Conservation (phyloP, 139 green algal genomes). For the Spirogloea muscicola region DNA sequence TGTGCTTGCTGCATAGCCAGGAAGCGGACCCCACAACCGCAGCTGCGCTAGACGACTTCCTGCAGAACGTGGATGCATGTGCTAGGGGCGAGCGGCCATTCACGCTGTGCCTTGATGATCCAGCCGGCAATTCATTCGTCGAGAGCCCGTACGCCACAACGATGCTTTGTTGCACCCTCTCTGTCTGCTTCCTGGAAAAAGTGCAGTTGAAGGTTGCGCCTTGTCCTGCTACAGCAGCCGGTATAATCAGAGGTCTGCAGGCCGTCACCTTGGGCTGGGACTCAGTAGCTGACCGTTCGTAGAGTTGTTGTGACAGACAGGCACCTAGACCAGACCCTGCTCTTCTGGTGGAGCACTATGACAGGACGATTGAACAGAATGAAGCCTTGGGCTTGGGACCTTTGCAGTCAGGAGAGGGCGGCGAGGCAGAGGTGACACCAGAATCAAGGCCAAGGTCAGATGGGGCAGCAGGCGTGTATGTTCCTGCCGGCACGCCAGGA, state of each 20-base stretch:
- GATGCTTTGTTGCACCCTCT: too few relatives aligned
- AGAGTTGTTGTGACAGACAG: too few relatives aligned
- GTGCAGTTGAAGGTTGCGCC: too few relatives aligned
- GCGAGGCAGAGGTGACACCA: neutral
- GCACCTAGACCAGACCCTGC: slow-evolving; percentile 8
- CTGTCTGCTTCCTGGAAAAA: too few relatives aligned
- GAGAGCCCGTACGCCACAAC: slow-evolving; percentile 46
- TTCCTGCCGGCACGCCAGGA: slow-evolving; percentile 1
- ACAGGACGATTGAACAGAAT: slow-evolving; percentile 23
- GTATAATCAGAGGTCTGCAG: too few relatives aligned
- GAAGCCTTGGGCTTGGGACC: slow-evolving; percentile 20
- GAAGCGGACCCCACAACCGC: slow-evolving; percentile 47
- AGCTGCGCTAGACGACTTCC: slow-evolving; percentile 52
- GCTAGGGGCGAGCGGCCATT: slow-evolving; percentile 48
- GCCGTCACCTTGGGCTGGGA: too few relatives aligned
- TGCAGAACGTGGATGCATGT: slow-evolving; percentile 54
- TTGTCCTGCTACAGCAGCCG: too few relatives aligned
- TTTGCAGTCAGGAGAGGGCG: neutral
- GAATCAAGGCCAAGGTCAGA: neutral
- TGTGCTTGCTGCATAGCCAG: too few relatives aligned
- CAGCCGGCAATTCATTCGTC: slow-evolving; percentile 62
- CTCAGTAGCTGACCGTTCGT: too few relatives aligned
- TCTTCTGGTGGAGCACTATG: slow-evolving; percentile 10
- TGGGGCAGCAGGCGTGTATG: neutral
- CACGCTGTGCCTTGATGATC: slow-evolving; percentile 62